Percentiles rank a stretch among this genome's conserved stretches.
These are phyloP conservation scores for Purpureocillium lavendulum DNA, from an alignment of 2,329 filamentous ascomycete species.

Conservation along the genomic window DNA sequence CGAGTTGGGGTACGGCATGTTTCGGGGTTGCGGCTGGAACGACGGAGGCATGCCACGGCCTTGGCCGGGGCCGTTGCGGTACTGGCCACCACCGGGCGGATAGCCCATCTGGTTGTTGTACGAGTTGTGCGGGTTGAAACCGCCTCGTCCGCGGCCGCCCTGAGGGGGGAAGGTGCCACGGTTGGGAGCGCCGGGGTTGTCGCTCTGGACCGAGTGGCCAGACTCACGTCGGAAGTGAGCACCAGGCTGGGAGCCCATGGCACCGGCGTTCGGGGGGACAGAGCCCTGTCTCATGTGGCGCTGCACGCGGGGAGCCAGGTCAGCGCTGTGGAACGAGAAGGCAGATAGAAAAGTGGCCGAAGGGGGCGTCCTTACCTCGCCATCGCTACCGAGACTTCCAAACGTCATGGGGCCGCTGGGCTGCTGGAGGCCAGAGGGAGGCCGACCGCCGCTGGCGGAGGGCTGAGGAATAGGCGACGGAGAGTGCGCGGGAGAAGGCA, in stretches of 20 bases:
- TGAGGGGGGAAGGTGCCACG: constrained; percentile 45
- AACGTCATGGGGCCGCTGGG: constrained; percentile 65
- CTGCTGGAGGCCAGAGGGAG: constrained; percentile 66
- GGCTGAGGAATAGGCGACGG: constrained; percentile 91
- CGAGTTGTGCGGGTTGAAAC: constrained; percentile 35
- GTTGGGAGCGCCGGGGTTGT: constrained; percentile 35
- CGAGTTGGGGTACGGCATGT: constrained; percentile 48
- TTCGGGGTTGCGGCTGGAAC: constrained; percentile 34
- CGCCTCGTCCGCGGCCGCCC: constrained; percentile 40
- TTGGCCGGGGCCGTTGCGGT: constrained; percentile 33
- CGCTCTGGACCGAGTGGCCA: constrained; percentile 64
- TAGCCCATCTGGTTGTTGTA: constrained; percentile 39
- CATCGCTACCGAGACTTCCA: constrained; percentile 74
- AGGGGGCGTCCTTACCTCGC: constrained; percentile 55
- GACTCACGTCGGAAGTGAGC: constrained; percentile 78
- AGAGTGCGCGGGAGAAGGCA: constrained; percentile 78
- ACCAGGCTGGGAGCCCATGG: constrained; percentile 55
- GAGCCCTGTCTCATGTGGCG: constrained; percentile 62
- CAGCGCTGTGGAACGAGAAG: neutral
- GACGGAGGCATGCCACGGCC: constrained; percentile 44
- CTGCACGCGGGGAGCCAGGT: constrained; percentile 25
- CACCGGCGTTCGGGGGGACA: constrained; percentile 51
- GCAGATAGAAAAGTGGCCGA: constrained; percentile 3
- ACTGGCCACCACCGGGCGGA: constrained; percentile 34
- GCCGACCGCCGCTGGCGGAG: constrained; percentile 74